Evolutionary conservation across 2,329 filamentous ascomycete species (phyloP), one percentile per base, ranked within the genome.

Genomic region (Periconia sp.): DNA sequence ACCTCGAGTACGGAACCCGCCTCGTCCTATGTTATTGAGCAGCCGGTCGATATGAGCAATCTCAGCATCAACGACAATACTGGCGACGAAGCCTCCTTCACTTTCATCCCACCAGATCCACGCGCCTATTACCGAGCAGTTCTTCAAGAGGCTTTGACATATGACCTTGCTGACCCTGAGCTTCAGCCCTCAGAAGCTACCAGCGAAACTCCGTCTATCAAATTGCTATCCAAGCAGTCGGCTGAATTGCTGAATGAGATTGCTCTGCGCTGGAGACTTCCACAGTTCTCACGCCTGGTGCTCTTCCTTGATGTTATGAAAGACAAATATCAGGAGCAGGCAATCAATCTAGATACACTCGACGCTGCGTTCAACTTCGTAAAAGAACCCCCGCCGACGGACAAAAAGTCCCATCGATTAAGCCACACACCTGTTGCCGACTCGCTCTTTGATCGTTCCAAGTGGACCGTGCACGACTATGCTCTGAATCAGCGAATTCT

Each of bases 41-140:
- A 88, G 57, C 82, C 88, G 6, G 79, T 90, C 48, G 86, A 86
- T 65, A 79, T 92, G 63, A 81, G 84, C 55, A 82, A 83, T 14
- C 78, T 94, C 57, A 86, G 85, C 27, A 74, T 91, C 30, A 81
- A 74, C 44, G 79, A 82, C 48, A 69, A 76, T 73, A 50, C 74
- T 63, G 76, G 79, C 44, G 75, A 77, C 45, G 77, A 76, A 58
- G 77, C 86, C 45, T 82, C 87, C 47, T 97, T 93, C 71, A 94
- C 89, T 1, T 99, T 93, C 70, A 95, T 96, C 54, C 94, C 94
- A 31, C 80, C 88, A 33, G 91, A 97, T 60, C 84, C 93, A 30
- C 85, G 92, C 63, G 82, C 85, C 9, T 92, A 89, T 69, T 96
- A 96, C 76, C 89, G 90, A 68, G 86, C 88, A 51, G 88, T 97